A percentile compares a stretch with the other conserved stretches of the same genome.
Conservation (phyloP, 2,329 filamentous ascomycete species). For the Parastagonospora nodorum region DNA sequence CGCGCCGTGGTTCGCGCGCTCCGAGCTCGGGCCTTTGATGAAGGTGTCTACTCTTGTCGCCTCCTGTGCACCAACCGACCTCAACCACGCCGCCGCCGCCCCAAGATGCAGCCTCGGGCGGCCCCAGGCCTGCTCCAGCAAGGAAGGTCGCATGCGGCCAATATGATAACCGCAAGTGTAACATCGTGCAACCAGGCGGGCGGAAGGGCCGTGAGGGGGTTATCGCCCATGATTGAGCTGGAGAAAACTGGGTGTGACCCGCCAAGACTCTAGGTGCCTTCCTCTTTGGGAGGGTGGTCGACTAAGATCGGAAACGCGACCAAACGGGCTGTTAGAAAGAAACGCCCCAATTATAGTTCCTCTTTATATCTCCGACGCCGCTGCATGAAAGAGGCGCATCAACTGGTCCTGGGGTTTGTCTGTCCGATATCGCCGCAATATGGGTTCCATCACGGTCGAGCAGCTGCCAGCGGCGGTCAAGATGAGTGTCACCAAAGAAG, state of each 20-base stretch:
- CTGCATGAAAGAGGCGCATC: constrained; percentile 21
- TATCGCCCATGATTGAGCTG: constrained; percentile 21
- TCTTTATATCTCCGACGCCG: constrained; percentile 32
- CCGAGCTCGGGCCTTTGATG: constrained; percentile 33
- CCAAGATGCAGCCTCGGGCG: constrained; percentile 4
- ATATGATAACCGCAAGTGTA: constrained; percentile 21
- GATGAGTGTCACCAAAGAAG: constrained; percentile 13
- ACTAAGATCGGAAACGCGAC: constrained; percentile 9
- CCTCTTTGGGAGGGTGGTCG: constrained; percentile 25
- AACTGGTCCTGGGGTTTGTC: constrained; percentile 11
- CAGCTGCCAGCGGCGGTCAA: constrained; percentile 6
- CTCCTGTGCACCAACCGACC: constrained; percentile 1
- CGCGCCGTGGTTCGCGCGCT: constrained; percentile 9
- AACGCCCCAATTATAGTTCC: constrained; percentile 20
- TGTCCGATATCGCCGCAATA: constrained; percentile 23
- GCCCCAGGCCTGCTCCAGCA: constrained; percentile 17
- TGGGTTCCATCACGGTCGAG: constrained; percentile 21
- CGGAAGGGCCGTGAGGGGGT: constrained; percentile 18
- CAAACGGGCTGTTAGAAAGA: constrained; percentile 26
- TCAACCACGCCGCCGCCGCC: constrained; percentile 4
- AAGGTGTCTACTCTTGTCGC: constrained; percentile 12
- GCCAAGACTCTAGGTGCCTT: constrained; percentile 33
- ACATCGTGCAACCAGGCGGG: constrained; percentile 25
- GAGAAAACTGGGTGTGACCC: constrained; percentile 19
- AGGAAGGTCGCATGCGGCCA: constrained; percentile 28